Evolutionary conservation across 2,329 filamentous ascomycete genomes (phyloP), one percentile per base, ranked within the genome.

Genomic region (Penicillium sp.): DNA sequence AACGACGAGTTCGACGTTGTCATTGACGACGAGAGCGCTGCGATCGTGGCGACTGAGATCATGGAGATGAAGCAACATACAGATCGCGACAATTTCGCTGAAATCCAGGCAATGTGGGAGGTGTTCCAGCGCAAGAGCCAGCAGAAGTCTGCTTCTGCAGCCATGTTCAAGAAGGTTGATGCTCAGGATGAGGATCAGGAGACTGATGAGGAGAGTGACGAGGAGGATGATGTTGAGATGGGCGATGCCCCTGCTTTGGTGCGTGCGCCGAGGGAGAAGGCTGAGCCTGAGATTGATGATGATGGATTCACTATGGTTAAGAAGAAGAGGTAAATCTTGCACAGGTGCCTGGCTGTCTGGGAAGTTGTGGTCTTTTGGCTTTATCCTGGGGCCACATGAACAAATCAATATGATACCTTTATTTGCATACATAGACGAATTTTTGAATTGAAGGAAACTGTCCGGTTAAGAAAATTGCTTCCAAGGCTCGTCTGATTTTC

Each of bases 1-100:
- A 82, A 88, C 57, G 94, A 97, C 75, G 94, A 99, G 74, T 99
- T 97, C 67, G 91, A 96, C 65, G 88, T 94, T 50, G 87, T 89
- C 51, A 84, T 96, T 26, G 94, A 97, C 66, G 94, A 99, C 71
- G 92, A 91, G 63, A 93, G 87, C 44, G 88, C 86, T 31, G 85
- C 82, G 48, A 82, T 86, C 51, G 83, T 95, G 6, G 91, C 91
- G 9, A 77, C 79, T 53, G 80, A 85, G 63, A 89, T 97, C 53
- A 74, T 95, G 70, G 79, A 80, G 47, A 75, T 93, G 58, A 80
- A 85, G 64, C 77, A 78, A 53, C 81, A 88, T 67, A 85, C 85
- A 64, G 77, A 79, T 52, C 80, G 82, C 56, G 88, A 88, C 15
- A 79, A 85, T 51, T 87, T 88, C 58, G 77, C 76, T n/a, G 81